phyloP scores from a whole-genome alignment of 768 basidiomycete species.

The Cyclocybe cylindracea region DNA sequence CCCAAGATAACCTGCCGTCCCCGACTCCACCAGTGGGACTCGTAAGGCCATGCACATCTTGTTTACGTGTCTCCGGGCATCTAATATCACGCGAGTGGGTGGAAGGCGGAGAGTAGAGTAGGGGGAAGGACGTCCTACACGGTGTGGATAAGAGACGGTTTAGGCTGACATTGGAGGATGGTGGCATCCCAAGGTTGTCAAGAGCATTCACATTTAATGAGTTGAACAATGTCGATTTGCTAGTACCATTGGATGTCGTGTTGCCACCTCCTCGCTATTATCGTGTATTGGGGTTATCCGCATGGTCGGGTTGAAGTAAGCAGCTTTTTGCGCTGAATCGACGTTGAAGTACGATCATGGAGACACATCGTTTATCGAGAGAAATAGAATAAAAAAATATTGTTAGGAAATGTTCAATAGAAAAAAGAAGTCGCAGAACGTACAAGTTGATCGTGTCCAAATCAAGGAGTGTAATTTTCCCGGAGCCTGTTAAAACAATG shows the following conservation, averaged over 20 bases:
- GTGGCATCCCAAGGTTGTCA: constrained; percentile 86
- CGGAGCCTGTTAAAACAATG: constrained; percentile 89
- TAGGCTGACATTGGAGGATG: neutral
- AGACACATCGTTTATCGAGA: no score
- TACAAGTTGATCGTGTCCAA: constrained; percentile 97
- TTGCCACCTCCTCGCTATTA: constrained; percentile 91
- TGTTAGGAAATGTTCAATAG: neutral
- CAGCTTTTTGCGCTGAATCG: constrained; percentile 69
- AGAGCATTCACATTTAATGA: constrained; percentile 97
- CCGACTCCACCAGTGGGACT: constrained; percentile 92
- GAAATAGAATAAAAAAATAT: neutral
- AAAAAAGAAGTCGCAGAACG: constrained; percentile 16
- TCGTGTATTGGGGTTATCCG: constrained; percentile 87
- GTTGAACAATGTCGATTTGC: constrained; percentile 86
- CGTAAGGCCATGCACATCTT: constrained; percentile 95
- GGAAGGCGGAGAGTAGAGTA: neutral
- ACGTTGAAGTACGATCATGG: no score
- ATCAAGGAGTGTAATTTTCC: constrained; percentile 92
- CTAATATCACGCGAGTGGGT: constrained; percentile 35
- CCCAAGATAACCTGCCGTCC: constrained; percentile 95
- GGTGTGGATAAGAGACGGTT: no score
- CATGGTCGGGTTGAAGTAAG: constrained; percentile 86
- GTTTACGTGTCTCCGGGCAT: constrained; percentile 94
- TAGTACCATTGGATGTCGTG: constrained; percentile 92
- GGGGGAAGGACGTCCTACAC: neutral